Conservation (phyloP, 1,139 yeast genomes). For the Protomyces inundatus region DNA sequence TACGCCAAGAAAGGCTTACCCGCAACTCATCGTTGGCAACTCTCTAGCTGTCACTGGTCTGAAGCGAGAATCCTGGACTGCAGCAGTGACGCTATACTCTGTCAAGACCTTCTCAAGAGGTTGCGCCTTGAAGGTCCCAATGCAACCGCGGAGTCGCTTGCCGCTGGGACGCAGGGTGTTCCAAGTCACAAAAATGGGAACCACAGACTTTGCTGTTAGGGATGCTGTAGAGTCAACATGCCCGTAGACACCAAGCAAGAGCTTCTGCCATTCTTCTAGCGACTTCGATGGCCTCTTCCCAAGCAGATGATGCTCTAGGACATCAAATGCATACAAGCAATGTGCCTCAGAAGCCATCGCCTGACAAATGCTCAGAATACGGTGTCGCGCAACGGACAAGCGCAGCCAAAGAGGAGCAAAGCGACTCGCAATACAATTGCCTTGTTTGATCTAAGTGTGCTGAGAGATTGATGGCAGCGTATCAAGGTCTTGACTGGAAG, state of each 20-base stretch:
- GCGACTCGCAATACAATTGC: too few relatives aligned
- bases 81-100: constrained; percentile 62
- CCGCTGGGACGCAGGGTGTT: constrained; percentile 43
- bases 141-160: constrained; percentile 72
- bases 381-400: neutral
- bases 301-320: constrained; percentile 36
- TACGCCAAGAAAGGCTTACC: constrained; percentile 31
- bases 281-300: neutral
- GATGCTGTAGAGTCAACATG: neutral
- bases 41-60: constrained; percentile 57
- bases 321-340: constrained; percentile 43
- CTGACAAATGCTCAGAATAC: neutral
- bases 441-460: too few relatives aligned
- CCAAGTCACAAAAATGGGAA: constrained; percentile 88
- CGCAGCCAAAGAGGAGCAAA: too few relatives aligned
- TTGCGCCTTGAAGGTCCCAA: constrained; percentile 67
- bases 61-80: constrained; percentile 73
- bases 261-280: neutral
- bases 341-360: constrained; percentile 36
- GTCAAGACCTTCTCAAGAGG: constrained; percentile 55
- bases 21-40: constrained; percentile 48
- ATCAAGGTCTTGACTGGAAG: too few relatives aligned
- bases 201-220: constrained; percentile 32
- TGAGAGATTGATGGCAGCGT: too few relatives aligned
- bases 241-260: neutral